Evolutionary conservation across 2,329 filamentous ascomycete genomes (phyloP).

Genomic region (Neonectria sp.): DNA sequence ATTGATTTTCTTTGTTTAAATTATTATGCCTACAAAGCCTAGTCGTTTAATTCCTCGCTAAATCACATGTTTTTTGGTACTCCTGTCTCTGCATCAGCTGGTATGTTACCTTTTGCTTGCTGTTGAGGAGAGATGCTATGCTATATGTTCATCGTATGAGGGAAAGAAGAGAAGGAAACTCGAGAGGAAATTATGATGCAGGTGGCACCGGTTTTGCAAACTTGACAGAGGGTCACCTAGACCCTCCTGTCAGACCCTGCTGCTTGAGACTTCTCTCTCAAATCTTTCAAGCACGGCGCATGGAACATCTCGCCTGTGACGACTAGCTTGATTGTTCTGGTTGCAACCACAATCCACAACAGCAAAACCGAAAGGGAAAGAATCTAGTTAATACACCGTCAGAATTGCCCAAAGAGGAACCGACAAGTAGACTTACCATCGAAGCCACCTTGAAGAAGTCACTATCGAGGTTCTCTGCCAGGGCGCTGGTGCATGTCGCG

Average conservation of each 20-base stretch:
- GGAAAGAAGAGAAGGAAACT: not conserved
- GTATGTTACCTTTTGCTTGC: not conserved
- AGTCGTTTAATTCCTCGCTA: not conserved
- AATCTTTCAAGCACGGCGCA: slow-evolving; percentile 60
- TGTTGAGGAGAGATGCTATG: not conserved
- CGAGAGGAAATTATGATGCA: not conserved
- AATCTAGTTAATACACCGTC: slow-evolving; percentile 50
- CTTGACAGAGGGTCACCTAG: slow-evolving; percentile 26
- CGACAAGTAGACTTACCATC: slow-evolving; percentile 46
- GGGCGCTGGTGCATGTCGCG: slow-evolving; percentile 57
- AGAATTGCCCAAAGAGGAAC: slow-evolving; percentile 13
- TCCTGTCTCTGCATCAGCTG: too few species aligned
- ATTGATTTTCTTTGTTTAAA: not conserved
- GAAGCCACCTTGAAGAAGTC: slow-evolving; percentile 60
- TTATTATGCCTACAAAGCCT: not conserved
- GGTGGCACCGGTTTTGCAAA: not conserved
- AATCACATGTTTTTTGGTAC: not conserved
- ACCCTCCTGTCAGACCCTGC: slow-evolving; percentile 47
- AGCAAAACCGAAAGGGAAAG: slow-evolving; percentile 58
- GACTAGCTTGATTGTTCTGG: slow-evolving; percentile 56
- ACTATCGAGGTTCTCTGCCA: slow-evolving; percentile 60
- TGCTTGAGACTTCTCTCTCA: slow-evolving; percentile 52
- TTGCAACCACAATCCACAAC: slow-evolving; percentile 60
- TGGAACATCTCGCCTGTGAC: slow-evolving; percentile 61
- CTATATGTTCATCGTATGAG: not conserved